Evolutionary conservation across 1,139 yeast genomes (phyloP), one percentile per base, ranked within the genome.

Genomic region (Pichia sp.): DNA sequence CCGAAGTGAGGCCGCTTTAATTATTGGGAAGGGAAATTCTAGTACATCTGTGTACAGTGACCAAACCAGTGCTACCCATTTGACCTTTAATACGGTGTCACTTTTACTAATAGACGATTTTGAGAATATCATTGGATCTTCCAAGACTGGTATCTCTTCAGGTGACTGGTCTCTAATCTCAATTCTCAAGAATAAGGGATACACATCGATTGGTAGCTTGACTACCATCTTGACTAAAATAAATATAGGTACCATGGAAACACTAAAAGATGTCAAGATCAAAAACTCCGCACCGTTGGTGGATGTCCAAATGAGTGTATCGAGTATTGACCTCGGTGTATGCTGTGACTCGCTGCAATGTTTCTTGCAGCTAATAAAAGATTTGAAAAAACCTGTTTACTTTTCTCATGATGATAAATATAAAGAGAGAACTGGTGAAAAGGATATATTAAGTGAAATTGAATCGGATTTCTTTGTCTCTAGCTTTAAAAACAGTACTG

Each of bases 281-380:
- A 35, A 33, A 9, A 27, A 27, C 6, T 57, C 77, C 11, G 85
- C 79, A 45, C 67, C 69, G 11, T 57, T 75, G 27, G 23, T 48
- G 38, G 50, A 44, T 33, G 29, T 46, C 5, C 45, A 40, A 29
- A 7, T 48, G 11, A 40, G 43, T 37, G 26, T 48, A 3, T 45
- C 42, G 28, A 44, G 43, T 5, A 31, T 46, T 3, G 71, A 68
- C 29, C 43, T 83, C 1, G 81, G 81, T 36, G 55, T 87, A 2
- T 88, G 96, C 65, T 92, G 96, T 0, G 97, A 90, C 61, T 86
- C 96, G 0, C 72, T 81, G 0, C 83, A 85, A 56, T 77, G 90
- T 5, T 63, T 88, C 38, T 53, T 77, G 2, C 95, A 84, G 52
- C 57, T 85, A 27, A 50, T 83, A 11, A 81, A 77, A 51, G 95